These are phyloP conservation scores for Chaetomium sp. DNA, from an alignment of 2,329 filamentous ascomycete genomes.

Conservation along the genomic window DNA sequence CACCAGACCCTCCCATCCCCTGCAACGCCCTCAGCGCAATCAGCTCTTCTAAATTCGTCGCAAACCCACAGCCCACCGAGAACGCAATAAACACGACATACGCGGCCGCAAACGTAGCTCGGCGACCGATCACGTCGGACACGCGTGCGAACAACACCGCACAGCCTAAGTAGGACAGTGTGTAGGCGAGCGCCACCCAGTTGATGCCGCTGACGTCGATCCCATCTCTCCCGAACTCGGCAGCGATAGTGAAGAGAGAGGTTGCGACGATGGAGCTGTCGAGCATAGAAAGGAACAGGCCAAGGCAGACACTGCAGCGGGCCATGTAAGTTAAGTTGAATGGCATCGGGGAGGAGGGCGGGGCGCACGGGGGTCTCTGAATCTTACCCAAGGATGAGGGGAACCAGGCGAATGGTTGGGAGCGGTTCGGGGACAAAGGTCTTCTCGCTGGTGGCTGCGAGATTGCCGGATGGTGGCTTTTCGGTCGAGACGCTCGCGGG, in stretches of 20 bases:
- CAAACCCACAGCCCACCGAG: constrained; percentile 49
- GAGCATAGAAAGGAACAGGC: constrained; percentile 52
- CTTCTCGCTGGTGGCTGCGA: too few species aligned
- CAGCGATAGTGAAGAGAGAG: constrained; percentile 48
- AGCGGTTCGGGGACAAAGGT: too few species aligned
- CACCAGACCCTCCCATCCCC: constrained; percentile 46
- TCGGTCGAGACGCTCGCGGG: too few species aligned
- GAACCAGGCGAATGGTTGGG: too few species aligned
- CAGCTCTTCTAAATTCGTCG: constrained; percentile 38
- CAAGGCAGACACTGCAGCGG: constrained; percentile 27
- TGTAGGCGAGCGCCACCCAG: constrained; percentile 51
- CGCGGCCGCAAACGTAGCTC: constrained; percentile 42
- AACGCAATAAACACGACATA: constrained; percentile 50
- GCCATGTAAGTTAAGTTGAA: too few species aligned
- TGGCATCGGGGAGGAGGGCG: too few species aligned
- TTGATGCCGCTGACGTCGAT: constrained; percentile 38
- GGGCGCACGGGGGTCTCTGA: too few species aligned
- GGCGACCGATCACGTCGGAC: constrained; percentile 49
- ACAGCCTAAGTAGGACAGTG: constrained; percentile 50
- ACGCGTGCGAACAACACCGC: constrained; percentile 49
- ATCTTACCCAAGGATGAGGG: too few species aligned
- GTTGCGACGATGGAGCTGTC: constrained; percentile 56
- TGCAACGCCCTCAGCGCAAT: constrained; percentile 44
- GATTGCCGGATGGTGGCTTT: too few species aligned
- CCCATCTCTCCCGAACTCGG: constrained; percentile 36